Evolutionary conservation across 805 yeast genomes (phyloP).

Genomic region (Yarrowia osloensis): DNA sequence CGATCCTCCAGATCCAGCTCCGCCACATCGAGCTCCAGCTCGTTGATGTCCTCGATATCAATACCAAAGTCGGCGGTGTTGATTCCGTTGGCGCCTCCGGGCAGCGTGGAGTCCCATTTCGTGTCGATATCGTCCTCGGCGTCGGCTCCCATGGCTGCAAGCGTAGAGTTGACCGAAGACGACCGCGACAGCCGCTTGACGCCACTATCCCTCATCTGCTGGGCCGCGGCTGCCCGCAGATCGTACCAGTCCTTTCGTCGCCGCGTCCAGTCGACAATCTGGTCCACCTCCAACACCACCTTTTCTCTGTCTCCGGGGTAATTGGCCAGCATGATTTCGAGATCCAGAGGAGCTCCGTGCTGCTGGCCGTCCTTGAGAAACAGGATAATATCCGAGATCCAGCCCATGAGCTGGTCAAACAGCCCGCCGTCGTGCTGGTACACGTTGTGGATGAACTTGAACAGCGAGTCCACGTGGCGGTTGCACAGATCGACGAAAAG

Average conservation of each 20-base stretch:
- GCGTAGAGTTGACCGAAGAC: background rate
- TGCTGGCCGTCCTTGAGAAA: conserved; percentile 63
- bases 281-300: conserved; percentile 47
- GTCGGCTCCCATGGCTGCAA: conserved; percentile 4
- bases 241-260: conserved; percentile 35
- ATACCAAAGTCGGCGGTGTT: conserved; percentile 20
- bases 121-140: conserved; percentile 17
- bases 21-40: conserved; percentile 19
- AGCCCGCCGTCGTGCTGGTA: conserved; percentile 75
- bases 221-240: background rate
- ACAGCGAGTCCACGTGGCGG: conserved; percentile 70
- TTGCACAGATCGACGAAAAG: conserved; percentile 65
- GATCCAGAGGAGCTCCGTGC: conserved; percentile 48
- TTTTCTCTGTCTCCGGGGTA: conserved; percentile 42
- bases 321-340: conserved; percentile 44
- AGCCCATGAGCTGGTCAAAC: conserved; percentile 68
- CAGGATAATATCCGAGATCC: conserved; percentile 69
- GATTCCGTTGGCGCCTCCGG: conserved; percentile 7
- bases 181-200: background rate
- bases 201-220: conserved; percentile 7
- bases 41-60: conserved; percentile 4
- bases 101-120: conserved; percentile 16
- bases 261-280: conserved; percentile 42
- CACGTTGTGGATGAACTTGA: conserved; percentile 77
- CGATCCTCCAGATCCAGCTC: conserved; percentile 26